Evolutionary conservation across 169 alveolate species (phyloP), one percentile per base, ranked within the genome.

Genomic region (Plasmodium yoelii): DNA sequence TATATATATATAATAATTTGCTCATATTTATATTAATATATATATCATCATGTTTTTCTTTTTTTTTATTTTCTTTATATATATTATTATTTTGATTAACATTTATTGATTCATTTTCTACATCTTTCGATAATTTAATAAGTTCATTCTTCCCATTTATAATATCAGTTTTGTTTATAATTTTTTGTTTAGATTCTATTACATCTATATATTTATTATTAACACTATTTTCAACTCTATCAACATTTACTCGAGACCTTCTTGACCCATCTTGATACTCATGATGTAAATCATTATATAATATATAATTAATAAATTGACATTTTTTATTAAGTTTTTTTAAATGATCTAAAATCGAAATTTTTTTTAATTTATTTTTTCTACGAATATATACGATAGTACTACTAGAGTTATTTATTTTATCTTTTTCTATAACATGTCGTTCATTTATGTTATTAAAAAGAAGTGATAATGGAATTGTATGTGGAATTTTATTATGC

Each of bases 1-100:
- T 77, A 57, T 77, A 77, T 49, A 77, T 77, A n/a, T 77, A 77
- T n/a, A 77, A 26, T 22, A 77, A 68, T 69, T 77, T 77, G 1
- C 63, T 64, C 88, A 77, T 63, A 57, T 77, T 63, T 19, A 77
- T 77, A 46, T 77, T 75, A 13, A 77, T 18, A 56, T 63, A 64
- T 46, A 77, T 39, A 9, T 74, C 63, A 10, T 74, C 59, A 61
- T 61, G 60, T 19, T 69, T 69, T 1, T 4, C 18, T 0, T 51
- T 71, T n/a, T 61, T 28, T 46, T 28, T 18, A 7, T 10, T 18
- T 6, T 28, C 28, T 12, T 28, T 47, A 47, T 46, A 47, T 8
- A 7, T 19, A 63, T 18, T 15, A 39, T 65, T 39, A 10, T 1
- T 56, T 56, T 57, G 7, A 15, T 57, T 24, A 15, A 8, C 26